These are phyloP conservation scores for Stagonosporopsis rhizophila DNA, from an alignment of 2,329 filamentous ascomycete genomes.

Conservation along the genomic window DNA sequence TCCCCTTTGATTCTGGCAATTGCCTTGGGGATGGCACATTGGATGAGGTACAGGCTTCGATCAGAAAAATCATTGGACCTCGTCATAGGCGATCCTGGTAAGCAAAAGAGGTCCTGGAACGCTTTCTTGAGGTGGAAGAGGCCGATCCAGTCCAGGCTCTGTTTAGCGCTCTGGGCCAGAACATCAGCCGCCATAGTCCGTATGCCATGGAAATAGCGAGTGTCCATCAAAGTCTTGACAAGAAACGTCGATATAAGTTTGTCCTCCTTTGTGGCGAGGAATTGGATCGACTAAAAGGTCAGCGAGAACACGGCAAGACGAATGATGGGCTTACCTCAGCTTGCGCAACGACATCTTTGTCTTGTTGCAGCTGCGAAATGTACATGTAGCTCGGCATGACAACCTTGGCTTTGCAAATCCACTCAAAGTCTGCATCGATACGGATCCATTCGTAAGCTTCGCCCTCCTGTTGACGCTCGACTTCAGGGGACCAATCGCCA, in stretches of 20 bases:
- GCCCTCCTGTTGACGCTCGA: conserved; percentile 89
- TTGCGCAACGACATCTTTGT: conserved; percentile 93
- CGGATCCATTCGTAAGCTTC: conserved; percentile 99
- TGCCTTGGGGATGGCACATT: conserved; percentile 81
- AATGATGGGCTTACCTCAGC: conserved; percentile 48
- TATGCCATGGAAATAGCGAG: conserved; percentile 92
- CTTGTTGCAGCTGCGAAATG: conserved; percentile 94
- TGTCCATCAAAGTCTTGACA: conserved; percentile 86
- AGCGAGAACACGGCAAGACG: conserved; percentile 23
- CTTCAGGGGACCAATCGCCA: conserved; percentile 86
- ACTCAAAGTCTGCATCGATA: conserved; percentile 97
- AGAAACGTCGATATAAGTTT: conserved; percentile 88
- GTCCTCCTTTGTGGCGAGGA: conserved; percentile 70
- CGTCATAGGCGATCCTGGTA: conserved; percentile 77
- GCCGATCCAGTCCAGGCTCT: conserved; percentile 72
- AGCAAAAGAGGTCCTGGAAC: conserved; percentile 88
- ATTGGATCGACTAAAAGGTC: conserved; percentile 68
- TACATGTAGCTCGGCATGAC: conserved; percentile 97
- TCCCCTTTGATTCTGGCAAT: conserved; percentile 79
- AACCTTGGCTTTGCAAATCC: conserved; percentile 82
- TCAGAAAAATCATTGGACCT: conserved; percentile 91
- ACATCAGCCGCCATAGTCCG: conserved; percentile 82
- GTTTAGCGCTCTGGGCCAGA: conserved; percentile 73
- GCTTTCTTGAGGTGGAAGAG: conserved; percentile 83
- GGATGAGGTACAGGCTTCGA: conserved; percentile 82